A percentile compares a stretch with the other conserved stretches of the same genome.
Evolutionary conservation across 164 flowering plant genomes (phyloP).

Genomic region (Kalanchoe fedtschenkoi): DNA sequence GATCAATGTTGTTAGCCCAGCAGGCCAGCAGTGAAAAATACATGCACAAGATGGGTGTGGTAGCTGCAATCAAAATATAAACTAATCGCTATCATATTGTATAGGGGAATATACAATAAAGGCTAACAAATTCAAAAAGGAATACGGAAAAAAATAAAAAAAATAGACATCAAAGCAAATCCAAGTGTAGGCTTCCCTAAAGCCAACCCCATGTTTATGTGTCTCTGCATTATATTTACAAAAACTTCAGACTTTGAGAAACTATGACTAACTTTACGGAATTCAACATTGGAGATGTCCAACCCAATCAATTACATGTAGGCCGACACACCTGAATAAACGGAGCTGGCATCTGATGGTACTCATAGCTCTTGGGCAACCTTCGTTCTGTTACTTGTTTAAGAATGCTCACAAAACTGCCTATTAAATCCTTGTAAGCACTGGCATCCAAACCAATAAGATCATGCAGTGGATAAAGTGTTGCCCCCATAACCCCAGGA

Average conservation of each 20-base stretch:
- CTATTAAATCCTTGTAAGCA: slow-evolving; percentile 70
- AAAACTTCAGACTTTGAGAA: background rate
- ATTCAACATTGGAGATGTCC: background rate
- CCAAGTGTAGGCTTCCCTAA: too few species aligned
- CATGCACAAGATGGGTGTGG: too few species aligned
- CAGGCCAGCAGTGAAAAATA: too few species aligned
- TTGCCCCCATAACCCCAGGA: slow-evolving; percentile 99
- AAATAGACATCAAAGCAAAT: too few species aligned
- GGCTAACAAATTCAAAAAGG: too few species aligned
- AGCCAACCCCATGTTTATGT: too few species aligned
- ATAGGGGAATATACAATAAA: too few species aligned
- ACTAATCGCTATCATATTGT: too few species aligned
- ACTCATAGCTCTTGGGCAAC: slow-evolving; percentile 86
- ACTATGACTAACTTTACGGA: background rate
- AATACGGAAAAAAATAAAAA: too few species aligned
- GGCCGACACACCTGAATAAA: slow-evolving; percentile 67
- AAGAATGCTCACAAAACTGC: slow-evolving; percentile 84
- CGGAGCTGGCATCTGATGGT: slow-evolving; percentile 98
- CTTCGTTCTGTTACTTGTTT: slow-evolving; percentile 94
- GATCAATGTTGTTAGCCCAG: too few species aligned
- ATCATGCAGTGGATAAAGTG: slow-evolving; percentile 91
- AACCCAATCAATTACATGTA: background rate
- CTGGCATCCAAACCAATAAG: slow-evolving; percentile 59
- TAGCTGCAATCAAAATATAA: too few species aligned
- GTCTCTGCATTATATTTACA: too few species aligned